These are phyloP conservation scores for Marchantia polymorpha DNA, from an alignment of 225 moss, liverwort and hornwort species.

Conservation along the genomic window DNA sequence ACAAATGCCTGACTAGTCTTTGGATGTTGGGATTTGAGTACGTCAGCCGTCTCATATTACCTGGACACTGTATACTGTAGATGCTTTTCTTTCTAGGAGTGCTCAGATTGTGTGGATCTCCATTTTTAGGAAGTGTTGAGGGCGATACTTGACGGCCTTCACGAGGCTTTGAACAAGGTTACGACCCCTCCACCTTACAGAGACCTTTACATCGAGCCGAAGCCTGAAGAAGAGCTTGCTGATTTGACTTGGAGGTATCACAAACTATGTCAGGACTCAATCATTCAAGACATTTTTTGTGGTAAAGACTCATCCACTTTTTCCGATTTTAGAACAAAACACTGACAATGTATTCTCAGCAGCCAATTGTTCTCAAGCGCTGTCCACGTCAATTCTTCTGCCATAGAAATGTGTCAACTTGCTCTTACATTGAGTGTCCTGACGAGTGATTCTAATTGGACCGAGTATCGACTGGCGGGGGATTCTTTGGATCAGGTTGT, in stretches of 20 bases:
- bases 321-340: too few relatives aligned
- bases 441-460: too few relatives aligned
- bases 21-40: too few relatives aligned
- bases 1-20: not conserved
- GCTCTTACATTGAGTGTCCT: too few relatives aligned
- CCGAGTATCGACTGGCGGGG: too few relatives aligned
- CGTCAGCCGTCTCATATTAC: too few relatives aligned
- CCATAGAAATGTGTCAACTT: too few relatives aligned
- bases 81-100: not conserved
- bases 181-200: conserved; percentile 55
- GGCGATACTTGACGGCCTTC: conserved; percentile 70
- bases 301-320: conserved; percentile 30
- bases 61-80: not conserved
- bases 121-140: conserved; percentile 59
- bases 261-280: conserved; percentile 63
- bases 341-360: too few relatives aligned
- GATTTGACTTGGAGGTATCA: conserved; percentile 65
- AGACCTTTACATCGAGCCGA: conserved; percentile 57
- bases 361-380: too few relatives aligned
- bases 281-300: conserved; percentile 65
- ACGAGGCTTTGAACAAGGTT: conserved; percentile 65
- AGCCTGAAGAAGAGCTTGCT: conserved; percentile 61
- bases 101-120: conserved; percentile 28
- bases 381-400: too few relatives aligned
- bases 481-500: too few relatives aligned